phyloP scores from a whole-genome alignment of 2,329 filamentous ascomycete species.

The Claviceps paspali region DNA sequence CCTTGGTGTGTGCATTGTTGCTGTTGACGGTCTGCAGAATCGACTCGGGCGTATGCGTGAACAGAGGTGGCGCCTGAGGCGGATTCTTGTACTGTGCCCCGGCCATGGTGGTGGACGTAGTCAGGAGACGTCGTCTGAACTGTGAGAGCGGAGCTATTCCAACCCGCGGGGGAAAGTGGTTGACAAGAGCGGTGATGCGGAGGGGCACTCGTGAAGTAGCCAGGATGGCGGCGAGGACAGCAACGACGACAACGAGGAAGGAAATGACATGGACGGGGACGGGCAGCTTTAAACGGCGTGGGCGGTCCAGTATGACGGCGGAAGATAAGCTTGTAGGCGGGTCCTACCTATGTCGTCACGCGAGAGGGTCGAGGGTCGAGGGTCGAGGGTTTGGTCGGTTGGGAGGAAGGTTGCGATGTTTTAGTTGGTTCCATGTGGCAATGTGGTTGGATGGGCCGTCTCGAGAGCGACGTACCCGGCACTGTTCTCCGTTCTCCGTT shows the following conservation, averaged over 20 bases:
- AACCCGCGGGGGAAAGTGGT: conserved; percentile 31
- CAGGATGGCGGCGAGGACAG: conserved; percentile 49
- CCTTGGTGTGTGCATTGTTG: conserved; percentile 47
- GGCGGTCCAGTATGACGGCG: conserved; percentile 14
- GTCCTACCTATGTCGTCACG: too few species aligned
- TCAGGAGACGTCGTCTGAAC: conserved; percentile 19
- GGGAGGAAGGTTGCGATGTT: too few species aligned
- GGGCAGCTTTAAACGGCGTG: conserved; percentile 11
- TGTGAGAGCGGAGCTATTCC: not conserved
- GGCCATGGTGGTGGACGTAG: conserved; percentile 43
- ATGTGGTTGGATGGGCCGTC: too few species aligned
- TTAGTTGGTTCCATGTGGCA: too few species aligned
- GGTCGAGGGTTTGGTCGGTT: too few species aligned
- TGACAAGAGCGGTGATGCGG: conserved; percentile 42
- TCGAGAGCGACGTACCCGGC: too few species aligned
- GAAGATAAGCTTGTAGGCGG: too few species aligned
- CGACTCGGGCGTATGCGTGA: conserved; percentile 56
- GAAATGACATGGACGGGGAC: conserved; percentile 29
- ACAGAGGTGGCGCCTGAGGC: conserved; percentile 63
- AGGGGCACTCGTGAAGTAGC: conserved; percentile 44
- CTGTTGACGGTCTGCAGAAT: conserved; percentile 52
- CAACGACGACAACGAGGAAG: conserved; percentile 39
- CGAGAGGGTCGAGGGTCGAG: too few species aligned
- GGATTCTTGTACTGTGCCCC: conserved; percentile 54
- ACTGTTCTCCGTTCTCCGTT: too few species aligned